A percentile compares a stretch with the other conserved stretches of the same genome.
These are phyloP conservation scores for Staphylotrichum longicolle DNA, from an alignment of 495 filamentous ascomycete genomes.

Conservation along the genomic window DNA sequence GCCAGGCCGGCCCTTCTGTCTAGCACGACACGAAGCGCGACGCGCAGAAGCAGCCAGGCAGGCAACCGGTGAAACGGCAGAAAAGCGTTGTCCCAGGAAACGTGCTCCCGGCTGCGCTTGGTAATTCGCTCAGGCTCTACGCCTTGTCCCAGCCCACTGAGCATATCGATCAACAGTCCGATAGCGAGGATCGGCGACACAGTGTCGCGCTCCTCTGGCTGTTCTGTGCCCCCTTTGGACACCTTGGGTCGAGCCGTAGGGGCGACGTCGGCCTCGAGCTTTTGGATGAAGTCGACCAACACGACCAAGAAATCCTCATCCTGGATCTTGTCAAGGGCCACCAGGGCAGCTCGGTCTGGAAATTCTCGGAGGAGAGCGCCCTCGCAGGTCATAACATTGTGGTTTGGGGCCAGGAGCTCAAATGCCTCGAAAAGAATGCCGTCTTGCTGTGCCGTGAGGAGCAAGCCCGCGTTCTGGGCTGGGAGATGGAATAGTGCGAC, in stretches of 20 bases:
- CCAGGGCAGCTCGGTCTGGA: constrained; percentile 47
- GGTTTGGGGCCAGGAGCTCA: constrained; percentile 53
- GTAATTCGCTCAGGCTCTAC: constrained; percentile 36
- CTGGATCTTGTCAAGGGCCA: constrained; percentile 37
- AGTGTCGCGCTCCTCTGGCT: constrained; percentile 52
- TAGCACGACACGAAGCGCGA: constrained; percentile 46
- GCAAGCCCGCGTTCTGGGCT: constrained; percentile 61
- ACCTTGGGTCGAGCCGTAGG: constrained; percentile 37
- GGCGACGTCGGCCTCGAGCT: constrained; percentile 23
- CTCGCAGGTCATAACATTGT: constrained; percentile 42
- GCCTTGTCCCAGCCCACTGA: constrained; percentile 43
- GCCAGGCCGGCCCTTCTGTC: constrained; percentile 17
- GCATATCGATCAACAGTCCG: constrained; percentile 49
- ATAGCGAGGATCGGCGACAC: constrained; percentile 55
- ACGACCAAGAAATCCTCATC: constrained; percentile 39
- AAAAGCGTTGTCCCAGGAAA: constrained; percentile 46
- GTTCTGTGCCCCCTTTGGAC: constrained; percentile 38
- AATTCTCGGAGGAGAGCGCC: constrained; percentile 56
- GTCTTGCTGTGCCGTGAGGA: constrained; percentile 40
- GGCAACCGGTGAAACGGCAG: constrained; percentile 57
- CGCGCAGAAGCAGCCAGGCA: constrained; percentile 59
- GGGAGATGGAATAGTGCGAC: constrained; percentile 42
- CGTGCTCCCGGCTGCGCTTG: constrained; percentile 62
- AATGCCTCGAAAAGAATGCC: constrained; percentile 52
- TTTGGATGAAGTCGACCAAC: constrained; percentile 46